phyloP scores from a whole-genome alignment of 163 green algal species.

The Scenedesmus sp. region DNA sequence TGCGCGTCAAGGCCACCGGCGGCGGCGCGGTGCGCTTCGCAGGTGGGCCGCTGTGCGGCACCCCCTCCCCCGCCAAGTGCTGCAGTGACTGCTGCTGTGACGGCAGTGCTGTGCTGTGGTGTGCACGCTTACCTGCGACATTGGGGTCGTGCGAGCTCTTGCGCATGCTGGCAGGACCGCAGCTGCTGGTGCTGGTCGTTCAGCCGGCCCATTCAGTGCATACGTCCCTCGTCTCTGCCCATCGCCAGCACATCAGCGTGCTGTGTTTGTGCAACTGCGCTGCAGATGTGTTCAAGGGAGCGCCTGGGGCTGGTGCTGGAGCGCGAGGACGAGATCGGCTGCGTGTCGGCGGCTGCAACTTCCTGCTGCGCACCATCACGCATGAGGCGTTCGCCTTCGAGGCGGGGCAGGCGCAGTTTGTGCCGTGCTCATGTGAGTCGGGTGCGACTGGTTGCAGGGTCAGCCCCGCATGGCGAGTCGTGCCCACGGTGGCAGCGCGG shows the following conservation, averaged over 20 bases:
- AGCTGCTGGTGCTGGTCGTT: not conserved
- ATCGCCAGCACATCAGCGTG: not conserved
- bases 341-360: conserved; percentile 95
- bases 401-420: conserved; percentile 64
- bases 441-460: not conserved
- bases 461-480: too few relatives aligned
- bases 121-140: not conserved
- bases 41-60: too few relatives aligned
- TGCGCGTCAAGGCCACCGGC: conserved; percentile 94
- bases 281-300: conserved; percentile 86
- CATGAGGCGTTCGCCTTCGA: conserved; percentile 97
- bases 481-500: too few relatives aligned
- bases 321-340: conserved; percentile 96
- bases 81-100: not conserved
- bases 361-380: conserved; percentile 94
- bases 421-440: conserved; percentile 63
- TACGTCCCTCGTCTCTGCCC: not conserved
- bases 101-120: not conserved
- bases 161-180: too few relatives aligned
- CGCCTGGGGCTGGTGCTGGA: conserved; percentile 93
- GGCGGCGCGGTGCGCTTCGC: conserved; percentile 58
- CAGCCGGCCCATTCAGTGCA: not conserved
- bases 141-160: too few relatives aligned
- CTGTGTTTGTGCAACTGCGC: not conserved
- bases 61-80: too few relatives aligned